Conservation (phyloP, 2,329 filamentous ascomycete genomes). For the Neurospora crassa region DNA sequence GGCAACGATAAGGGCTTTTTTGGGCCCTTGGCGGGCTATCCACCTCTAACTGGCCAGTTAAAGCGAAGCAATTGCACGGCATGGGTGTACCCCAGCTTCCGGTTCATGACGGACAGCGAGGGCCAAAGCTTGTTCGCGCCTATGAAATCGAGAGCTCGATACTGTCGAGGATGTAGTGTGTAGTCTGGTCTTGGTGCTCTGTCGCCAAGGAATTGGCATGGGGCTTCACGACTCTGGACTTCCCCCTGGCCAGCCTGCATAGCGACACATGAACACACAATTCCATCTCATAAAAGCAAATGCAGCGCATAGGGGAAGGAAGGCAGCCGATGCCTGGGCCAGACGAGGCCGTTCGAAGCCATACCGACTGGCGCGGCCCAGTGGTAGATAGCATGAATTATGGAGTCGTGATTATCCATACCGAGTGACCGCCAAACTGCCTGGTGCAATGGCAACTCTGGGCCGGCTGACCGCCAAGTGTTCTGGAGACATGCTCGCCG, state of each 20-base stretch:
- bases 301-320: neutral
- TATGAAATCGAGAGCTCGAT: slow-evolving; percentile 2
- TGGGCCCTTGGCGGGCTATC: neutral
- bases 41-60: slow-evolving; percentile 4
- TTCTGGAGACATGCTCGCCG: neutral
- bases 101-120: slow-evolving; percentile 14
- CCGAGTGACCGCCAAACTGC: neutral
- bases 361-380: neutral
- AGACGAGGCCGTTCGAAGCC: neutral
- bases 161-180: neutral
- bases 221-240: neutral
- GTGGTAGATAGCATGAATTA: neutral
- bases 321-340: neutral
- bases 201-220: slow-evolving; percentile 7
- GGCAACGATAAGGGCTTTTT: neutral
- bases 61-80: slow-evolving; percentile 8
- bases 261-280: neutral
- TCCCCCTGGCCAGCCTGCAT: neutral
- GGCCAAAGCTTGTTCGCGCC: slow-evolving; percentile 15
- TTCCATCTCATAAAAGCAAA: neutral
- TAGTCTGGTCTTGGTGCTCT: slow-evolving; percentile 3
- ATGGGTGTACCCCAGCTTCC: slow-evolving; percentile 10
- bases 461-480: neutral
- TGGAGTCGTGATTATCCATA: neutral
- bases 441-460: neutral